Evolutionary conservation across 139 green algal species (phyloP).

Genomic region (Coelastrella sp.): DNA sequence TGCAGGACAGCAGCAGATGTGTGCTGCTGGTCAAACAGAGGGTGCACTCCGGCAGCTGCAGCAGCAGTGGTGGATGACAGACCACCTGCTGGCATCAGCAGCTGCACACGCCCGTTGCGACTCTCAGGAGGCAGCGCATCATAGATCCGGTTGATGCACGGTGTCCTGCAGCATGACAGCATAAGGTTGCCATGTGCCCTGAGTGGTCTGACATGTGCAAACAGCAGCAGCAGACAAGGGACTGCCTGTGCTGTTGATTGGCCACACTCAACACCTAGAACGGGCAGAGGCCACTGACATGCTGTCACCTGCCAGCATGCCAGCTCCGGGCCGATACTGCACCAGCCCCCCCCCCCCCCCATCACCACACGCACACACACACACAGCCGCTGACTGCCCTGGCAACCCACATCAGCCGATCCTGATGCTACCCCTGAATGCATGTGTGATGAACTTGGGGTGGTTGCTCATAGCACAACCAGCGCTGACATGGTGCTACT

Average conservation of each 20-base stretch:
- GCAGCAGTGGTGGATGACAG: not conserved
- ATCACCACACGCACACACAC: too few species aligned
- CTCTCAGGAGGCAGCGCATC: constrained; percentile 77
- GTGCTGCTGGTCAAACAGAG: not conserved
- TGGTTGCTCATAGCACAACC: too few species aligned
- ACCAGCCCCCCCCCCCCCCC: too few species aligned
- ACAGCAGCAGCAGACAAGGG: not conserved
- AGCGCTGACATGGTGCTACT: too few species aligned
- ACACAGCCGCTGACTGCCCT: too few species aligned
- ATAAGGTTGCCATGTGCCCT: not conserved
- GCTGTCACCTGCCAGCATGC: too few species aligned
- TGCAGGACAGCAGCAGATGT: constrained; percentile 77
- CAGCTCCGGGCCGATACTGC: too few species aligned
- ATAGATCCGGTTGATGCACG: constrained; percentile 69
- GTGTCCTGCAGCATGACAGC: constrained; percentile 58
- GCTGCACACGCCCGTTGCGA: constrained; percentile 63
- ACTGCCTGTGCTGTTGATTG: not conserved
- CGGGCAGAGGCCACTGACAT: too few species aligned
- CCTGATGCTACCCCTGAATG: too few species aligned
- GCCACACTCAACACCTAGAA: too few species aligned
- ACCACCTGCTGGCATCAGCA: constrained; percentile 63
- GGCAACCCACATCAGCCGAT: too few species aligned
- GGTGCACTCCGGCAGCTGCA: not conserved
- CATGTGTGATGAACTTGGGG: too few species aligned
- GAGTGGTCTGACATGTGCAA: not conserved